These are phyloP conservation scores for Hymenoscyphus occultus DNA, from an alignment of 2,329 filamentous ascomycete species.

Conservation along the genomic window DNA sequence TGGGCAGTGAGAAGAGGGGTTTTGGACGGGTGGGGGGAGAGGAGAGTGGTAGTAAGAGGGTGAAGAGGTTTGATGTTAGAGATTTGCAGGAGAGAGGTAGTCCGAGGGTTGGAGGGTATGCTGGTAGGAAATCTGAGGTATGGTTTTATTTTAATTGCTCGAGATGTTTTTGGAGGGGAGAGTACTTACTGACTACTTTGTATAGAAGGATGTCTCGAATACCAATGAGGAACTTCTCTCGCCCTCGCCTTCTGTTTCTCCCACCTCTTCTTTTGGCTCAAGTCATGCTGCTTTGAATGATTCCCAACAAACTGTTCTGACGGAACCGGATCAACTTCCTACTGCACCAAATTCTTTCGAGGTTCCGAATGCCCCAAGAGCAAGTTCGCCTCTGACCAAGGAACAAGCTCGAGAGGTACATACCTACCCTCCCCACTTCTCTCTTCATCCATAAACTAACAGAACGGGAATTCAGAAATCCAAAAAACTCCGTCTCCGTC, in stretches of 20 bases:
- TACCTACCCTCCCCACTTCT: background rate
- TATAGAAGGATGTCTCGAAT: background rate
- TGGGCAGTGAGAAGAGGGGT: background rate
- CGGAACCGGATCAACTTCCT: slow-evolving; percentile 23
- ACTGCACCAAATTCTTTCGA: background rate
- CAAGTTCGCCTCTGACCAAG: slow-evolving; percentile 7
- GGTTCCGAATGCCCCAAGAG: background rate
- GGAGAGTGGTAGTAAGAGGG: background rate
- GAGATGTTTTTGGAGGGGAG: background rate
- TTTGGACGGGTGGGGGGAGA: background rate
- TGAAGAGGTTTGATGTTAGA: background rate
- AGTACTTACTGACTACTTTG: background rate
- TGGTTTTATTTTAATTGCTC: background rate
- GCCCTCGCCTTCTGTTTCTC: slow-evolving; percentile 11
- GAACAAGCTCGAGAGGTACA: slow-evolving; percentile 24
- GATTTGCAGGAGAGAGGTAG: background rate
- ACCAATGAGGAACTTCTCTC: slow-evolving; percentile 13
- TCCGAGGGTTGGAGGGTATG: background rate
- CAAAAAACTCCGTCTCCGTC: slow-evolving; percentile 63
- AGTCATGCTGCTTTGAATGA: slow-evolving; percentile 23
- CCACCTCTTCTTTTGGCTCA: slow-evolving; percentile 13
- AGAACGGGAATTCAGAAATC: slow-evolving; percentile 48
- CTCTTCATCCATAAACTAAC: slow-evolving; percentile 5
- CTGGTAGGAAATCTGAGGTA: background rate
- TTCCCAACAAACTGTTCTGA: slow-evolving; percentile 29